These are phyloP conservation scores for Pseudogymnoascus sp. DNA, from an alignment of 2,329 filamentous ascomycete species.

Conservation along the genomic window DNA sequence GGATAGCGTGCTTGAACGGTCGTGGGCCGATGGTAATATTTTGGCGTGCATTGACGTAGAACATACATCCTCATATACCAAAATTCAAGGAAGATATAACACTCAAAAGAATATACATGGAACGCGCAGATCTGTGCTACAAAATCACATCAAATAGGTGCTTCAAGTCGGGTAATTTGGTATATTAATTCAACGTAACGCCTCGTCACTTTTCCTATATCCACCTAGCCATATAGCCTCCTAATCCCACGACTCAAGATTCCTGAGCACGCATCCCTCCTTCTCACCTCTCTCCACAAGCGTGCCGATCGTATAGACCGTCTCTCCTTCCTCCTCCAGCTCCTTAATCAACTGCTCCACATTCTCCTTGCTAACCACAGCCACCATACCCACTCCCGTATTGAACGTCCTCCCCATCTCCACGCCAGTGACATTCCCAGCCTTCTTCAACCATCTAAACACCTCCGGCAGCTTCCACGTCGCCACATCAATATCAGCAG, in stretches of 20 bases:
- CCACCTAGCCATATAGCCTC: not conserved
- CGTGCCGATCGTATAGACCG: slow-evolving; percentile 67
- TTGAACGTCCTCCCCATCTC: slow-evolving; percentile 96
- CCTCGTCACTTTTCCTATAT: not conserved
- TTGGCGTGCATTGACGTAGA: not conserved
- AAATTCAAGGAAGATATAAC: not conserved
- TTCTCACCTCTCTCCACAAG: slow-evolving; percentile 50
- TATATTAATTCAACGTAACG: slow-evolving; percentile 8
- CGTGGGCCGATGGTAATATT: not conserved
- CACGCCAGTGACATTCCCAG: slow-evolving; percentile 60
- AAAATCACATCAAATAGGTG: not conserved
- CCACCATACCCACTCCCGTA: slow-evolving; percentile 88
- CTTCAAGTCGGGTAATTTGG: not conserved
- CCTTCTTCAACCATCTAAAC: slow-evolving; percentile 76
- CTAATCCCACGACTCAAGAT: slow-evolving; percentile 37
- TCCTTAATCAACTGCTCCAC: slow-evolving; percentile 52
- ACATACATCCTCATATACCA: not conserved
- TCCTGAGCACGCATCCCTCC: slow-evolving; percentile 57
- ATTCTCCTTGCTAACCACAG: slow-evolving; percentile 64
- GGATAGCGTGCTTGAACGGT: not conserved
- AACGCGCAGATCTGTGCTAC: not conserved
- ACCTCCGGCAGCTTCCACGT: slow-evolving; percentile 71
- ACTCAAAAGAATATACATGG: not conserved
- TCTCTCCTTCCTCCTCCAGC: slow-evolving; percentile 65
- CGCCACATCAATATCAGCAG: slow-evolving; percentile 71